Evolutionary conservation across 2,329 filamentous ascomycete genomes (phyloP), one percentile per base, ranked within the genome.

Genomic region (Cladosporium sphaerospermum): DNA sequence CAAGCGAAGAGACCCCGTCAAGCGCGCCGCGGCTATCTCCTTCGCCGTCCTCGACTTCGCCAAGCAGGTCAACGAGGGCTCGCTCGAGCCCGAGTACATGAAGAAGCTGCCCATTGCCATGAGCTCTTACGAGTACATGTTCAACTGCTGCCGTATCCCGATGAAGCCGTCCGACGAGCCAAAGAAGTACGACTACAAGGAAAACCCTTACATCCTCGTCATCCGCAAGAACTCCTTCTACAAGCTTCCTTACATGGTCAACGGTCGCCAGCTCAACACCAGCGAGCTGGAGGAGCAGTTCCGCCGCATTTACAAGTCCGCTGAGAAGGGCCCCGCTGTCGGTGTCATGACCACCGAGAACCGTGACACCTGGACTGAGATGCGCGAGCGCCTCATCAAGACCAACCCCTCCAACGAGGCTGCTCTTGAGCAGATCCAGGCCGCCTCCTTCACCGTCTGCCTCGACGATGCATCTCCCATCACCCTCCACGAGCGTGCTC

Each of bases 91-190:
- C 19, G 93, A 99, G 74, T 97, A 96, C 75, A 96, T 99, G 90
- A 95, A 95, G 78, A 91, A 90, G 74, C 80, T 95, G 55, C 93
- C 93, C 56, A 92, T 97, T 67, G 93, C 91, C 72, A 99, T 99
- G 93, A 90, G 90, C 78, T 93, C 89, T 68, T 97, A 96, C 78
- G 79, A 96, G 75, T 97, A 85, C 82, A 99, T 99, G 93, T 99
- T 99, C 81, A 97, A 99, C 74, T 84, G 82, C 72, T 88, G 83
- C 71, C 86, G 93, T 62, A 84, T 97, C 39, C 86, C 92, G 31
- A 86, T 87, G 51, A 86, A 85, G 65, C 87, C 89, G 10, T 80
- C 84, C 33, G 93, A 99, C 69, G 83, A 89, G 67, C 86, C 88
- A 9, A 77, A 87, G 68, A 96, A 96, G 74, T 96, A 86, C 73